phyloP scores from a whole-genome alignment of 768 basidiomycete genomes.

The Botryobasidium botryosum region DNA sequence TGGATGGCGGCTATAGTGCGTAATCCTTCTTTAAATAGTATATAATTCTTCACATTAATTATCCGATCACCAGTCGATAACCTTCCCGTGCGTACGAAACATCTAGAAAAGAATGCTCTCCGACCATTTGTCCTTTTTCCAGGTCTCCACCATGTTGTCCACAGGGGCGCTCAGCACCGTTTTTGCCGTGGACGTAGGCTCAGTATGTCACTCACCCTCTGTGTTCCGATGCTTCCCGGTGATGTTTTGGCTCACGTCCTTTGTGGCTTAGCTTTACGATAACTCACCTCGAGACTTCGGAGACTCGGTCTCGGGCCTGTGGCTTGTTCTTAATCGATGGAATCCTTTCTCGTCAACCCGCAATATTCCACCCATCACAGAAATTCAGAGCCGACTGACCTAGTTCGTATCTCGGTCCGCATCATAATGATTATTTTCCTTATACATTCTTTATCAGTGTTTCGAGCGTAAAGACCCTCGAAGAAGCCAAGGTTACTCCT shows the following conservation, averaged over 20 bases:
- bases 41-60: conserved; percentile 7
- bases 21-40: conserved; percentile 6
- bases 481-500: conserved; percentile 82
- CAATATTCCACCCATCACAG: conserved; percentile 73
- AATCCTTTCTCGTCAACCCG: conserved; percentile 73
- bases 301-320: conserved; percentile 91
- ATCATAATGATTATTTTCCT: neutral
- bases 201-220: conserved; percentile 31
- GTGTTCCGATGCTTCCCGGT: neutral
- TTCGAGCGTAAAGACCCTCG: conserved; percentile 84
- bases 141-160: conserved; percentile 83
- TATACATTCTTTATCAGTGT: conserved; percentile 36
- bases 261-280: conserved; percentile 63
- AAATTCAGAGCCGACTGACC: conserved; percentile 84
- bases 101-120: neutral
- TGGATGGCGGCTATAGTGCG: conserved; percentile 79
- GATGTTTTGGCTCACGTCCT: neutral
- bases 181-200: conserved; percentile 86
- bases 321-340: conserved; percentile 84
- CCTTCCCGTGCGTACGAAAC: conserved; percentile 46
- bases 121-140: neutral
- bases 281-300: conserved; percentile 91
- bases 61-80: conserved; percentile 52
- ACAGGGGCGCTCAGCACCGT: conserved; percentile 79
- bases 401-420: conserved; percentile 50